A percentile compares a stretch with the other conserved stretches of the same genome.
Evolutionary conservation across 208 protist species (phyloP).

Genomic region (Trypanosoma scelopori): DNA sequence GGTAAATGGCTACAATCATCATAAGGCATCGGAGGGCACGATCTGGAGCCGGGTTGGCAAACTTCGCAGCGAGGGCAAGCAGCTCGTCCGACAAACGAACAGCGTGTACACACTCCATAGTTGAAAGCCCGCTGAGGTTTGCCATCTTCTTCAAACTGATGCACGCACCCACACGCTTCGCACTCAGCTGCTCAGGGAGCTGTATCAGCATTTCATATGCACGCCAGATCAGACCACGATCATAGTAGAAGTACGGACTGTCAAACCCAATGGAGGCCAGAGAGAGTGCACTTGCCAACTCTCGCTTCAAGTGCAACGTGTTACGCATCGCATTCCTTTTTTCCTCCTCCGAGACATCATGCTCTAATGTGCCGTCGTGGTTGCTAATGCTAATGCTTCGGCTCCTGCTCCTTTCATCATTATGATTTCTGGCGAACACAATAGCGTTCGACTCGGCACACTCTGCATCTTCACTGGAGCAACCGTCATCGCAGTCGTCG

Average conservation of each 20-base stretch:
- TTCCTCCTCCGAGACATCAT: neutral
- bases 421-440: neutral
- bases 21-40: slow-evolving; percentile 9
- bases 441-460: neutral
- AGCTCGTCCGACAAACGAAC: slow-evolving; percentile 21
- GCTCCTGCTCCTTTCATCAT: neutral
- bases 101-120: slow-evolving; percentile 3
- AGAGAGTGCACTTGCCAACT: slow-evolving; percentile 5
- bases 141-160: neutral
- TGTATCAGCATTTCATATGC: slow-evolving; percentile 17
- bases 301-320: neutral
- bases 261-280: slow-evolving; percentile 1
- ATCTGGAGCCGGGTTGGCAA: slow-evolving; percentile 8
- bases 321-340: neutral
- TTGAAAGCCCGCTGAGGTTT: neutral
- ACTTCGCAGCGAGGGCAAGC: slow-evolving; percentile 12
- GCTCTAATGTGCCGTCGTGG: neutral
- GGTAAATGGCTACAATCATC: slow-evolving; percentile 11
- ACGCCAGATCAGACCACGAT: slow-evolving; percentile 12
- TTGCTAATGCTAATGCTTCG: neutral
- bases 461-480: neutral
- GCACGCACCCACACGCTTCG: neutral
- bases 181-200: slow-evolving; percentile 16
- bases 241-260: slow-evolving; percentile 16
- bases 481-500: neutral